Conservation (phyloP, 805 yeast genomes). For the Debaryomyces maramus region DNA sequence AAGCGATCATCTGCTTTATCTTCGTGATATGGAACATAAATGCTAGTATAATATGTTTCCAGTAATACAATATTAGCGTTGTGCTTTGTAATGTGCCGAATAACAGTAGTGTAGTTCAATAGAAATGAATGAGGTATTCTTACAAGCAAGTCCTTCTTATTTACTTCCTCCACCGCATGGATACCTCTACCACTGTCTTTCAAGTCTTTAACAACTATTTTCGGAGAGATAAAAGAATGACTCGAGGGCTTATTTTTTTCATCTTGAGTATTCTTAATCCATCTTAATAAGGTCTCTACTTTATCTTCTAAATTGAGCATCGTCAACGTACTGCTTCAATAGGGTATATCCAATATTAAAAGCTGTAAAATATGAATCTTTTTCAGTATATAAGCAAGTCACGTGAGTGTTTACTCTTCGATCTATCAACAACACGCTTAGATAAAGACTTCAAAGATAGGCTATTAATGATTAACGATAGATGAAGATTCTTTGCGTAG, state of each 20-base stretch:
- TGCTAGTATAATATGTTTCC: constrained; percentile 17
- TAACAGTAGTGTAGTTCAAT: constrained; percentile 56
- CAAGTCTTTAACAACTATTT: constrained; percentile 43
- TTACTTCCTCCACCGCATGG: constrained; percentile 40
- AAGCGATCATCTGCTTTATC: constrained; percentile 17
- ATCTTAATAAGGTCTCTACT: constrained; percentile 21
- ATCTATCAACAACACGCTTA: no score
- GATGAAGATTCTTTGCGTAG: constrained; percentile 88
- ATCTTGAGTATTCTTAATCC: constrained; percentile 30
- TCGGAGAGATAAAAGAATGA: constrained; percentile 35
- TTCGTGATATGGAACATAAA: constrained; percentile 23
- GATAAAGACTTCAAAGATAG: no score
- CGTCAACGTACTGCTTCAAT: no score
- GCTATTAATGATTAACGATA: constrained; percentile 5
- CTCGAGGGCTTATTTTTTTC: constrained; percentile 19
- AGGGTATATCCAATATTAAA: no score
- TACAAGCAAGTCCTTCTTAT: constrained; percentile 45
- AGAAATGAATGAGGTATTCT: constrained; percentile 59
- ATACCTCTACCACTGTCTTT: constrained; percentile 61
- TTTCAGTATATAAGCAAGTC: no score
- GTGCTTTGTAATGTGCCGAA: constrained; percentile 43
- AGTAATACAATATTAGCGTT: constrained; percentile 33
- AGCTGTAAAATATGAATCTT: no score
- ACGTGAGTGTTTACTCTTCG: no score
- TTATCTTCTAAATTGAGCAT: constrained; percentile 12